Evolutionary conservation across 2,329 filamentous ascomycete species (phyloP).

Genomic region (Myotisia sp.): DNA sequence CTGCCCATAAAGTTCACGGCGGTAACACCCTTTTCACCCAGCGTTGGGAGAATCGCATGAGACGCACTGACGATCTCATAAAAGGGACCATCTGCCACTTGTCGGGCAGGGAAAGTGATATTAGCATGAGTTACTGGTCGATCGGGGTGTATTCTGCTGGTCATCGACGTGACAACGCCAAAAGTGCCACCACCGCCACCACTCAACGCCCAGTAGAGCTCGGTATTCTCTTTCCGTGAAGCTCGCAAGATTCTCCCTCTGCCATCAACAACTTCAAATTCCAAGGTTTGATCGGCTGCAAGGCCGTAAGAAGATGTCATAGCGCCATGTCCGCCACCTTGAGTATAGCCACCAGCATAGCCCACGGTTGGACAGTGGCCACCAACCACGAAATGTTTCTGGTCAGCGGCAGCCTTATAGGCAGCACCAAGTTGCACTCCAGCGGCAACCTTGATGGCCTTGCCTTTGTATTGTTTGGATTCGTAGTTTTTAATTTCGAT

Average conservation of each 20-base stretch:
- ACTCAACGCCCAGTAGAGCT: slow-evolving; percentile 49
- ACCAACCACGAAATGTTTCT: neutral
- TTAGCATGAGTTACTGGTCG: slow-evolving; percentile 27
- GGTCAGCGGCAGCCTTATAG: neutral
- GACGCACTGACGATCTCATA: neutral
- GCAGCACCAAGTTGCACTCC: neutral
- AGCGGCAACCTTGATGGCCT: neutral
- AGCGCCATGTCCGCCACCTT: slow-evolving; percentile 46
- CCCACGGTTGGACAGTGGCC: neutral
- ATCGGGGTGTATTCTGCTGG: slow-evolving; percentile 30
- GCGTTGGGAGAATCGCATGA: neutral
- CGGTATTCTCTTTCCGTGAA: slow-evolving; percentile 26
- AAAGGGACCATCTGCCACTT: neutral
- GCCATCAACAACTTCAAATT: slow-evolving; percentile 18
- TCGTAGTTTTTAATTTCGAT: neutral
- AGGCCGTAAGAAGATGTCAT: slow-evolving; percentile 43
- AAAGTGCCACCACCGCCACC: slow-evolving; percentile 49
- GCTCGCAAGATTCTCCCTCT: neutral
- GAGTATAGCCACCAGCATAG: slow-evolving; percentile 42
- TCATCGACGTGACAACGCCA: slow-evolving; percentile 43
- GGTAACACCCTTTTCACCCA: neutral
- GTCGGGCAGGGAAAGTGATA: slow-evolving; percentile 20
- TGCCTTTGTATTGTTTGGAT: neutral
- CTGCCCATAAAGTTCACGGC: neutral
- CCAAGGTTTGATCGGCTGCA: slow-evolving; percentile 44